A percentile compares a stretch with the other conserved stretches of the same genome.
These are phyloP conservation scores for Pachysandra terminalis DNA, from an alignment of 164 flowering plant species.

Conservation along the genomic window DNA sequence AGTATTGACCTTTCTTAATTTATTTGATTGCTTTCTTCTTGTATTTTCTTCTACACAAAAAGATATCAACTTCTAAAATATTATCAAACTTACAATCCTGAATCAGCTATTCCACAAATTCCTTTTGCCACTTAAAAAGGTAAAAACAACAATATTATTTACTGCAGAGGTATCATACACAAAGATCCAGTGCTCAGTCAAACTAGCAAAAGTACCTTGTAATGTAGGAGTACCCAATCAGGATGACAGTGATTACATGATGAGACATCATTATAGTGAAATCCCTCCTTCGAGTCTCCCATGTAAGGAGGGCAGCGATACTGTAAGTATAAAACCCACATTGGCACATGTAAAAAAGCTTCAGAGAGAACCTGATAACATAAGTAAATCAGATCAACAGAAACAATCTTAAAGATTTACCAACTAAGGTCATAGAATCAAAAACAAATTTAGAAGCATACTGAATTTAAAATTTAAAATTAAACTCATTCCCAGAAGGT, in stretches of 20 bases:
- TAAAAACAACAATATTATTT: no score
- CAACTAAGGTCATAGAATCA: not conserved
- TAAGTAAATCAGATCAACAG: slow-evolving; percentile 9
- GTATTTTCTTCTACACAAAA: no score
- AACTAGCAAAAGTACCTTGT: slow-evolving; percentile 46
- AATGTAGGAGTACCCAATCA: slow-evolving; percentile 65
- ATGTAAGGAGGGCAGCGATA: slow-evolving; percentile 72
- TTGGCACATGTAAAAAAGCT: slow-evolving; percentile 85
- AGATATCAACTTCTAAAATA: no score
- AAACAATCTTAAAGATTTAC: not conserved
- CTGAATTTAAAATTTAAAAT: not conserved
- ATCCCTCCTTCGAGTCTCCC: slow-evolving; percentile 97
- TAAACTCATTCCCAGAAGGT: not conserved
- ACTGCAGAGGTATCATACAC: not conserved
- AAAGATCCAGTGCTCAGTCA: not conserved
- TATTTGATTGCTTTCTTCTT: no score
- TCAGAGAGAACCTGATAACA: slow-evolving; percentile 54
- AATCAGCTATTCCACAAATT: no score
- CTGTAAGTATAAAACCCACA: slow-evolving; percentile 90
- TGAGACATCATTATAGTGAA: slow-evolving; percentile 95
- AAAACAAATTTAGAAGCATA: not conserved
- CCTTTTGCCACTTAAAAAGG: no score
- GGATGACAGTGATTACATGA: slow-evolving; percentile 74
- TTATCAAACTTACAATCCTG: no score
- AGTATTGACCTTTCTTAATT: no score